Evolutionary conservation across 108 stramenopile species (phyloP).

Genomic region (Parietichytrium sp.): DNA sequence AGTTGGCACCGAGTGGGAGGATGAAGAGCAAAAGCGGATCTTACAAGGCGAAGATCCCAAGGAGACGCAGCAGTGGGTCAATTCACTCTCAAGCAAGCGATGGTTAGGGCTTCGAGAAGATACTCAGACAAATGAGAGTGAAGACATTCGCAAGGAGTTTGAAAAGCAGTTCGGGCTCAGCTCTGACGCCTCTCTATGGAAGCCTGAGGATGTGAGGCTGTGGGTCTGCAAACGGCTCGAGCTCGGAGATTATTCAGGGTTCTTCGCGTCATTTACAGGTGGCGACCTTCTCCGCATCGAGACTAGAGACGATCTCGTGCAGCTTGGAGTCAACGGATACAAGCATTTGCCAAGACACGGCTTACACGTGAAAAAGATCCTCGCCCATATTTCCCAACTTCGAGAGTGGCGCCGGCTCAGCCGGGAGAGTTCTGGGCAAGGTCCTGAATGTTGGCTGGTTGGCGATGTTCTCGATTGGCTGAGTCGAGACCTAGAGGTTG

Average conservation of each 20-base stretch:
- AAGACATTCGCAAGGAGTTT: neutral
- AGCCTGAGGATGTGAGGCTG: neutral
- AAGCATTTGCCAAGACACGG: too few relatives aligned
- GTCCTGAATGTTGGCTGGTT: neutral
- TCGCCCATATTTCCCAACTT: neutral
- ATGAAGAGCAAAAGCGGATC: neutral
- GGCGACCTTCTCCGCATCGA: neutral
- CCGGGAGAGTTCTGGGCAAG: neutral
- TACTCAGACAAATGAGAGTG: neutral
- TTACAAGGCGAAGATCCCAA: neutral
- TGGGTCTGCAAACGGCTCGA: slow-evolving; percentile 25
- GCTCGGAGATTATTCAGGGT: neutral
- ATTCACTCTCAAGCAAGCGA: neutral
- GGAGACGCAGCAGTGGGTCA: slow-evolving; percentile 25
- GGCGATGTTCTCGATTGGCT: slow-evolving; percentile 18
- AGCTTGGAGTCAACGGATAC: too few relatives aligned
- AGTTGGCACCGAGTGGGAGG: neutral
- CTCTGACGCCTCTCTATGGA: slow-evolving; percentile 8
- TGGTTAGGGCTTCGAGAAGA: neutral
- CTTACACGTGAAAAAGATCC: neutral
- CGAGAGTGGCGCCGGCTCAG: neutral
- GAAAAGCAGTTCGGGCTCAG: neutral
- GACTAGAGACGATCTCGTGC: neutral
- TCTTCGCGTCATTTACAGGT: slow-evolving; percentile 1
- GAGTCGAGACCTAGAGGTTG: neutral